A percentile compares a stretch with the other conserved stretches of the same genome.
phyloP scores from a whole-genome alignment of 192 early-diverging fungal species.

The Umbelopsis sp. region DNA sequence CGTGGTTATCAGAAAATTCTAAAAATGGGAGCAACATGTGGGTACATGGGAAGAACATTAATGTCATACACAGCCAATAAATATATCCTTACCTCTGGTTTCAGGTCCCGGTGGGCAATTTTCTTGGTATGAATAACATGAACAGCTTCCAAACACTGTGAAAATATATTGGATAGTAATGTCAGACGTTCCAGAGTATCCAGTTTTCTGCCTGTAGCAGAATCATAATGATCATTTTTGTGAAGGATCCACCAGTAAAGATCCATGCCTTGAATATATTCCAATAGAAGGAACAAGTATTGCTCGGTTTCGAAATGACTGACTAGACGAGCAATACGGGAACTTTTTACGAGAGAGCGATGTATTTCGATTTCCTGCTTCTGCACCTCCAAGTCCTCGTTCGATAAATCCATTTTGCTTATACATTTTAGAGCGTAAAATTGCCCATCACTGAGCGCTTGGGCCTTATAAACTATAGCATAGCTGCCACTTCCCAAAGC shows the following conservation, averaged over 20 bases:
- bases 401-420: constrained; percentile 61
- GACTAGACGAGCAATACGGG: constrained; percentile 64
- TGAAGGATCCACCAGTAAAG: constrained; percentile 54
- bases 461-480: constrained; percentile 75
- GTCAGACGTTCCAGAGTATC: constrained; percentile 20
- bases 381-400: constrained; percentile 67
- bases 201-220: constrained; percentile 25
- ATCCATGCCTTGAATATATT: constrained; percentile 57
- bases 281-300: constrained; percentile 72
- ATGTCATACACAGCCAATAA: constrained; percentile 42
- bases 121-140: constrained; percentile 72
- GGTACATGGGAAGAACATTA: constrained; percentile 24
- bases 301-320: constrained; percentile 71
- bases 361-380: constrained; percentile 69
- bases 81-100: constrained; percentile 61
- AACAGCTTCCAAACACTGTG: constrained; percentile 67
- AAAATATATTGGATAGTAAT: constrained; percentile 9
- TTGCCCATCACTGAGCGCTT: constrained; percentile 51
- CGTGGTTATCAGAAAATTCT: constrained; percentile 20
- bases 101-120: constrained; percentile 89
- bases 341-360: constrained; percentile 56
- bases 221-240: constrained; percentile 39
- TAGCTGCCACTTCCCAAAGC: constrained; percentile 74
- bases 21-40: not conserved
- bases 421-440: constrained; percentile 76